These are phyloP conservation scores for Coniosporium apollinis DNA, from an alignment of 495 filamentous ascomycete species.

Conservation along the genomic window DNA sequence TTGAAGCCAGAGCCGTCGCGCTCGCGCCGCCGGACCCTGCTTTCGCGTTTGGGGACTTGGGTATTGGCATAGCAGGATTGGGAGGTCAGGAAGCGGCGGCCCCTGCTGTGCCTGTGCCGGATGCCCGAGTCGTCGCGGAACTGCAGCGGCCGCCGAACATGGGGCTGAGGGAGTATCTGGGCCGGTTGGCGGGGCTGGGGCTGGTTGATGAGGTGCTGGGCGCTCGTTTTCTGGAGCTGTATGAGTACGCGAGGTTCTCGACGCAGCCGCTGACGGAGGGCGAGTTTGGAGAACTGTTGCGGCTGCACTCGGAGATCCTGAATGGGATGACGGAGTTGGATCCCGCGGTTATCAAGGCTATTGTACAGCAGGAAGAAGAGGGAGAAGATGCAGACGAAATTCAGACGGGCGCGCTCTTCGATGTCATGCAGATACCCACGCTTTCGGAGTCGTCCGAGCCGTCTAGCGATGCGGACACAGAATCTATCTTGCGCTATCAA, in stretches of 20 bases:
- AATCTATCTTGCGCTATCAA: no score
- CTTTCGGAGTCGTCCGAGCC: no score
- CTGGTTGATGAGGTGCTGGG: constrained; percentile 42
- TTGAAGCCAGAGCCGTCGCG: constrained; percentile 82
- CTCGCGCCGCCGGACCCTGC: constrained; percentile 50
- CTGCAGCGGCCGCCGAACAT: constrained; percentile 54
- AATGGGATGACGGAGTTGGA: constrained; percentile 53
- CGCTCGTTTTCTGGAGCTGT: constrained; percentile 49
- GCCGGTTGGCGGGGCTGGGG: constrained; percentile 46
- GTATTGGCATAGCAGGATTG: constrained; percentile 4
- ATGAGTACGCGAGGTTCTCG: constrained; percentile 76
- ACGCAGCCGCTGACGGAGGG: constrained; percentile 38
- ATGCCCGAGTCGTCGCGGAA: constrained; percentile 47
- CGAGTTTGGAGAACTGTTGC: constrained; percentile 72
- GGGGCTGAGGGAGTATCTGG: constrained; percentile 68
- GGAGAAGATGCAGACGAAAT: no score
- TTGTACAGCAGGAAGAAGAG: no score
- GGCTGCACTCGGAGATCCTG: constrained; percentile 68
- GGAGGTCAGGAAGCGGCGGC: background rate
- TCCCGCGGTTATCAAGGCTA: constrained; percentile 16
- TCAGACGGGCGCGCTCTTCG: no score
- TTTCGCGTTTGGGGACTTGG: constrained; percentile 1
- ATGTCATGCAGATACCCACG: no score
- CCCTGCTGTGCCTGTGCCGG: constrained; percentile 22
- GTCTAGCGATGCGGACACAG: no score